Evolutionary conservation across 208 protist genomes (phyloP), one percentile per base, ranked within the genome.

Genomic region (Acanthamoeba castellanii): DNA sequence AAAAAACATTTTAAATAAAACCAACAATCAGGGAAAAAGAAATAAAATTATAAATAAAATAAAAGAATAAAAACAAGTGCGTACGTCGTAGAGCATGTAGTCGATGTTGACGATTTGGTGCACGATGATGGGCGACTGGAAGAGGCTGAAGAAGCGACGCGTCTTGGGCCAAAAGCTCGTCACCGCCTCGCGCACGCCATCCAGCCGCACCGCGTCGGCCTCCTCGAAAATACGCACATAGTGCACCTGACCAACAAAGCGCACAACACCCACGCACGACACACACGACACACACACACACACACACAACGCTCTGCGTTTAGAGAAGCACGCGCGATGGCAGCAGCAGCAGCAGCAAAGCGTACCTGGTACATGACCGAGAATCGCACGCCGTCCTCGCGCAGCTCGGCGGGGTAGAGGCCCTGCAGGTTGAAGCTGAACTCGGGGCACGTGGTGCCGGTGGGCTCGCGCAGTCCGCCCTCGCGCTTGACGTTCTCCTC

Each of bases 71-170:
- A 18, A 42, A 50, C 6, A 45, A 27, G 6, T 27, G n/a, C 42
- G 78, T 20, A 87, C 78, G n/a, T 87, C 52, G 47, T 87, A 87
- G 32, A 87, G 47, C 78, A 87, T 87, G 78, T 87, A 64, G 52
- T 87, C 78, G n/a, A 87, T 87, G 78, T 87, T 61, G 45, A 87
- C 6, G 18, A 87, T 87, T 42, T 87, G 78, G 52, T 61, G 42
- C 22, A 87, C 52, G 78, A 87, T 61, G 32, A 61, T 37, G n/a
- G 42, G 47, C 42, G 42, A 64, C 45, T 87, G 78, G 52, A 87
- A 87, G 45, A 87, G 78, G 78, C 27, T 87, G 47, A 87, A 87
- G 78, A 87, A 87, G 45, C 78, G 78, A 5, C 52, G 42, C 47
- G 78, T 61, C 47, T 87, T 87, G 45, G 78, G 78, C 78, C 78